Conservation (phyloP, 306 rosid species). For the Sphenostylis stenocarpa region DNA sequence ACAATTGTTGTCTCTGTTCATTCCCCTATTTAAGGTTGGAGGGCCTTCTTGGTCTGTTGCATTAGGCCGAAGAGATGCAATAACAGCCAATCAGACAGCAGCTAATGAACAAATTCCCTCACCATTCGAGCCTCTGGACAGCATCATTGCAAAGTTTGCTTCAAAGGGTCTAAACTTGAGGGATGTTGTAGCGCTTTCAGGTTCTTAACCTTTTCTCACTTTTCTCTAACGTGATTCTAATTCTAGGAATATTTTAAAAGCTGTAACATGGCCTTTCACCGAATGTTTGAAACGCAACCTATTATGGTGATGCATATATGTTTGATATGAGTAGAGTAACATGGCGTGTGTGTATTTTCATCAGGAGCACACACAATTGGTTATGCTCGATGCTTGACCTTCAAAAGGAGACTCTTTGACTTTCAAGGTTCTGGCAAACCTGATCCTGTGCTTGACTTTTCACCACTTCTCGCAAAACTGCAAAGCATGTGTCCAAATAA, state of each 20-base stretch:
- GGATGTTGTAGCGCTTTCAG: constrained; percentile 73
- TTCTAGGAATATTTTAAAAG: not conserved
- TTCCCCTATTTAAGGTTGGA: constrained; percentile 37
- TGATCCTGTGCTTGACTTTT: constrained; percentile 51
- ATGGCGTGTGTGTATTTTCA: not conserved
- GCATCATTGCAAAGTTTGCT: constrained; percentile 56
- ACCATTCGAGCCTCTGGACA: constrained; percentile 53
- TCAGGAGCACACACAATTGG: constrained; percentile 76
- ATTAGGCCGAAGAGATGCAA: constrained; percentile 66
- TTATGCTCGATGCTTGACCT: constrained; percentile 61
- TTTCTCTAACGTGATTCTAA: not conserved
- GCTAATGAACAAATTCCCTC: constrained; percentile 62
- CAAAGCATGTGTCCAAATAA: constrained; percentile 49
- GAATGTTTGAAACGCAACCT: not conserved
- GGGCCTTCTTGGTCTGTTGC: constrained; percentile 63
- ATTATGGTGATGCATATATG: not conserved
- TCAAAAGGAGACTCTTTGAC: constrained; percentile 62
- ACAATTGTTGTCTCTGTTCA: not conserved
- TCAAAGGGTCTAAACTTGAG: constrained; percentile 66
- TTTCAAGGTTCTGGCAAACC: constrained; percentile 59
- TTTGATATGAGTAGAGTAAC: not conserved
- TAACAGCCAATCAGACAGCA: constrained; percentile 45
- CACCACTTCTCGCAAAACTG: constrained; percentile 35
- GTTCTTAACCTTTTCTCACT: constrained; percentile 28
- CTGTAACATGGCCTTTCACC: not conserved